Percentiles rank a stretch among this genome's conserved stretches.
Conservation (phyloP, 2,329 filamentous ascomycete genomes). For the Diaporthe citri region DNA sequence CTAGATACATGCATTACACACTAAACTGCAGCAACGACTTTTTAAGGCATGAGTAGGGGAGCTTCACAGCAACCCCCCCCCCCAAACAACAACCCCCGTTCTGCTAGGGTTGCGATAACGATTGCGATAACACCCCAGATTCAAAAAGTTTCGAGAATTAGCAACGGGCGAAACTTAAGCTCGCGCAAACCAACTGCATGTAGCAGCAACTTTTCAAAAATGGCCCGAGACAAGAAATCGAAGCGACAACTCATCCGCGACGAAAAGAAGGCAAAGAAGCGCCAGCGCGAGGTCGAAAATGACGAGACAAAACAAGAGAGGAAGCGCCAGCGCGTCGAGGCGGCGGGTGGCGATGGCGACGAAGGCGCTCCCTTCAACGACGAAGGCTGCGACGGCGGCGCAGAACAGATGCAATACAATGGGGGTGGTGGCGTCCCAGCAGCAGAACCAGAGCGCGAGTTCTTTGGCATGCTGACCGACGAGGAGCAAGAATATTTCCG, state of each 20-base stretch:
- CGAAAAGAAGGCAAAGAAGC: conserved; percentile 53
- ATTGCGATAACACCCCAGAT: conserved; percentile 17
- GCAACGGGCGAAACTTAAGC: background rate
- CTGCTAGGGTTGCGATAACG: conserved; percentile 25
- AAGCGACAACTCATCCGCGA: conserved; percentile 53
- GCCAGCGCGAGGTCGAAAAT: conserved; percentile 45
- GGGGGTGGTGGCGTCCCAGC: conserved; percentile 35
- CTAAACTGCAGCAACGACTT: background rate
- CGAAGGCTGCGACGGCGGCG: conserved; percentile 26
- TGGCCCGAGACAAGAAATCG: conserved; percentile 53
- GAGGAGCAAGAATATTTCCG: conserved; percentile 97
- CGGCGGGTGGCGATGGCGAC: conserved; percentile 34
- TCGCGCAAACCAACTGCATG: background rate
- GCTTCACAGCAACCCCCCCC: background rate
- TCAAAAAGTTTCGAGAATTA: conserved; percentile 29
- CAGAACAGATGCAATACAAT: conserved; percentile 1
- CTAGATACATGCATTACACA: background rate
- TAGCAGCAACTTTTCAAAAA: conserved; percentile 35
- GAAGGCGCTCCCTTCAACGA: conserved; percentile 20
- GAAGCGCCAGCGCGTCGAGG: conserved; percentile 46
- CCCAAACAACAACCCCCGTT: background rate
- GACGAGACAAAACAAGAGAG: conserved; percentile 45
- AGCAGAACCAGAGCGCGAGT: conserved; percentile 71
- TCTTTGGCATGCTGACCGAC: conserved; percentile 93
- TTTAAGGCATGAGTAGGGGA: background rate